Evolutionary conservation across 441 rosid genomes (phyloP), one percentile per base, ranked within the genome.

Genomic region (Hura crepitans): DNA sequence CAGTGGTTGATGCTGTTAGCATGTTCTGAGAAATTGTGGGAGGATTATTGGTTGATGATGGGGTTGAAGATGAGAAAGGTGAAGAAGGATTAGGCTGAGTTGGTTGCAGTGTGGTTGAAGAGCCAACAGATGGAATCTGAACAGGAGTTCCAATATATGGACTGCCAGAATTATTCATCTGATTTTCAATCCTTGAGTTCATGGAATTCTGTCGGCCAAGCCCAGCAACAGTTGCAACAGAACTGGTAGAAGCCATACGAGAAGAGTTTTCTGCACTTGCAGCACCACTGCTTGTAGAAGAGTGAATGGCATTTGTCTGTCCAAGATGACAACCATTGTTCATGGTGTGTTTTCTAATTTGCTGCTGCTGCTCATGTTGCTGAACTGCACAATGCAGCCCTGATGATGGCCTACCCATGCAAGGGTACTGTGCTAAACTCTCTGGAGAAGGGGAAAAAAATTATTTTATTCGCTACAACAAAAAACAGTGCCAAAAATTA

Each of bases 391-490:
- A 67, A 51, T 78, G 82, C 59, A 84, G 75, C 54, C 81, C 83
- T 14, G 86, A 79, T 66, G 88, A 81, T 70, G 84, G 66, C 59
- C 81, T 75, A 58, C 86, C 71, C 77, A 93, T 80, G 56, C 89
- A 85, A 49, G 98, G 93, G 66, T 85, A 89, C 87, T 91, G 88
- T 50, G 89, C 86, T 85, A 93, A 86, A 83, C 97, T 89, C 82
- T 89, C 98, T 91, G 66, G 18, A 61, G 46, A 35, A 60, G 30
- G 37, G 22, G 20, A n/a, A 61, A 61, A 22, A 37, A 2, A 17
- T 20, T 31, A 56, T 6, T 12, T 30, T 58, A 61, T 37, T 20
- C 20, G 10, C 2, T 30, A 35, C 14, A 33, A 54, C 12, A 17
- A 17, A 43, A 60, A 31, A 8, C 9, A 6, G 46, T 60, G 25